These are phyloP conservation scores for Excoecaria agallocha DNA, from an alignment of 345 rosid species.

Conservation along the genomic window DNA sequence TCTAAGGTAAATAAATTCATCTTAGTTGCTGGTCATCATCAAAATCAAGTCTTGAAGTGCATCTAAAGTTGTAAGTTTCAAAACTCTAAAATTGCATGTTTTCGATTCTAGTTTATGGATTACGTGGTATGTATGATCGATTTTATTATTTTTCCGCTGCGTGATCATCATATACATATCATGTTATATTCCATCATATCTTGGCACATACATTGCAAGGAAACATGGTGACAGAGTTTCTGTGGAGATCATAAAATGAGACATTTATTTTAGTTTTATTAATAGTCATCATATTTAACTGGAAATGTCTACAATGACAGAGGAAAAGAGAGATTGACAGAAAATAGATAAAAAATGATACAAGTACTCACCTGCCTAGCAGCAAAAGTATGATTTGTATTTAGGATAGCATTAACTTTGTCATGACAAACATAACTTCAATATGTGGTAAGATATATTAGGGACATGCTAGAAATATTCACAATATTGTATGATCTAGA, in stretches of 20 bases:
- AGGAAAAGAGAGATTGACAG: neutral
- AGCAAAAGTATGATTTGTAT: slow-evolving; percentile 90
- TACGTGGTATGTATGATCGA: too few species aligned
- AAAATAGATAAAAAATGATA: neutral
- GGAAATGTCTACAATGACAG: neutral
- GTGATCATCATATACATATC: too few species aligned
- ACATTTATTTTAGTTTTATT: slow-evolving; percentile 5
- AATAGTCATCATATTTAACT: neutral
- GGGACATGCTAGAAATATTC: neutral
- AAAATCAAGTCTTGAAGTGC: too few species aligned
- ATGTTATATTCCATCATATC: too few species aligned
- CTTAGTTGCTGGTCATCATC: too few species aligned
- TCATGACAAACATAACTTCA: slow-evolving; percentile 95
- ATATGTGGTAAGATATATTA: slow-evolving; percentile 4
- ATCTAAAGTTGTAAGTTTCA: too few species aligned
- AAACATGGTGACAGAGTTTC: slow-evolving; percentile 98
- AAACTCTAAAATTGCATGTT: too few species aligned
- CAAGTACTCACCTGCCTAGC: slow-evolving; percentile 53
- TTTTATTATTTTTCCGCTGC: too few species aligned
- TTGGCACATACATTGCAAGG: slow-evolving; percentile 99
- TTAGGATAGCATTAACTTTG: slow-evolving; percentile 92
- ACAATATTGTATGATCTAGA: neutral
- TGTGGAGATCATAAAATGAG: slow-evolving; percentile 38
- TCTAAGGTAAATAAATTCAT: too few species aligned
- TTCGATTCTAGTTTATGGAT: too few species aligned